Evolutionary conservation across 306 rosid species (phyloP).

Genomic region (Cucurbita argyrosperma): DNA sequence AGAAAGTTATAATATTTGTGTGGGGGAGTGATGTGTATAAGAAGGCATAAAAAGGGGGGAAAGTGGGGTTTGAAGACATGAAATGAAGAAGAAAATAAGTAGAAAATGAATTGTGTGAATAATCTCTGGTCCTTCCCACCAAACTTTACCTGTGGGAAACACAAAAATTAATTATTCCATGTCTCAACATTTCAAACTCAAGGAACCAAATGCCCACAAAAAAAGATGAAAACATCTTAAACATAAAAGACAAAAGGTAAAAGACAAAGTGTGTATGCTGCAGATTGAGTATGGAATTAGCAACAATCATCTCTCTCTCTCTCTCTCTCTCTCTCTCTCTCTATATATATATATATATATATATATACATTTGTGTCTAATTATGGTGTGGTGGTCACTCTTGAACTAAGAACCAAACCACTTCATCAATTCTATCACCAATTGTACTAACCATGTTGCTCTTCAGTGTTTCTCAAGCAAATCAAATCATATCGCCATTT

Average conservation of each 20-base stretch:
- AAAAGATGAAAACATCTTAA: background rate
- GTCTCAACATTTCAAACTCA: background rate
- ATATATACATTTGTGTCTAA: background rate
- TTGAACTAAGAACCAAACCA: background rate
- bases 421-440: background rate
- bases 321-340: background rate
- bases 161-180: background rate
- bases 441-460: background rate
- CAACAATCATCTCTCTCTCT: constrained; percentile 20
- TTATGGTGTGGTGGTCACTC: background rate
- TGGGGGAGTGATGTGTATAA: background rate
- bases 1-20: too few species aligned
- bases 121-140: constrained; percentile 5
- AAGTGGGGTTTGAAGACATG: background rate
- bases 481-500: background rate
- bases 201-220: constrained; percentile 10
- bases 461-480: background rate
- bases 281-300: constrained; percentile 32
- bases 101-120: background rate
- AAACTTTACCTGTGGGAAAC: background rate
- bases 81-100: background rate
- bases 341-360: too few species aligned
- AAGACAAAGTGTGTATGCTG: constrained; percentile 7
- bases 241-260: background rate
- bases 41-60: background rate